Evolutionary conservation across 2,329 filamentous ascomycete genomes (phyloP).

Genomic region (Pezicula neosporulosa): DNA sequence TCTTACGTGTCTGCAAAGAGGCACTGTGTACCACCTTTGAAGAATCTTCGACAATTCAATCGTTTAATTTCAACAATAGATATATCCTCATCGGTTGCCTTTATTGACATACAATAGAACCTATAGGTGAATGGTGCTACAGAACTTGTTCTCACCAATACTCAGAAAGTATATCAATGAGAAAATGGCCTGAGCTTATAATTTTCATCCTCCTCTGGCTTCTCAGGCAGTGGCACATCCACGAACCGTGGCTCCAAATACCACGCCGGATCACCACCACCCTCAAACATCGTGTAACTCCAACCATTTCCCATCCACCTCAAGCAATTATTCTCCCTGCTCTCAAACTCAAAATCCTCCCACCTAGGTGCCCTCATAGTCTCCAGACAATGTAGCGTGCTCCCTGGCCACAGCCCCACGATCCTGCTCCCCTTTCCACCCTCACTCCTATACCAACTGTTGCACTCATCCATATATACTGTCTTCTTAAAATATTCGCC

Average conservation of each 20-base stretch:
- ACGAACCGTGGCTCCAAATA: conserved; percentile 36
- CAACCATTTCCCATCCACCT: conserved; percentile 39
- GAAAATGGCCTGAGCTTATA: conserved; percentile 33
- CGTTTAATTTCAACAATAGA: too few relatives aligned
- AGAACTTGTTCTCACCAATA: too few relatives aligned
- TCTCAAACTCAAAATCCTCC: conserved; percentile 44
- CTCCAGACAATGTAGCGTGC: conserved; percentile 37
- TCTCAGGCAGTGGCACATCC: conserved; percentile 31
- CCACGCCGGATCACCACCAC: conserved; percentile 35
- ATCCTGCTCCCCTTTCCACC: conserved; percentile 35
- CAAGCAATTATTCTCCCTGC: conserved; percentile 33
- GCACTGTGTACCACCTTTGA: too few relatives aligned
- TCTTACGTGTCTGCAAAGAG: too few relatives aligned
- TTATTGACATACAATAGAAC: too few relatives aligned
- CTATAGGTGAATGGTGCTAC: too few relatives aligned
- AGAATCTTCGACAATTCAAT: too few relatives aligned
- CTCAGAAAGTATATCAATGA: conserved; percentile 19
- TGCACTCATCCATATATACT: conserved; percentile 41
- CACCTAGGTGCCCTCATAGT: conserved; percentile 48
- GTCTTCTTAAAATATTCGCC: conserved; percentile 50
- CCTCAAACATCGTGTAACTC: conserved; percentile 37
- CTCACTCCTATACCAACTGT: conserved; percentile 23
- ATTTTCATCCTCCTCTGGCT: conserved; percentile 34
- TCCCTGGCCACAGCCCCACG: conserved; percentile 39
- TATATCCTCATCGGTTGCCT: too few relatives aligned